Evolutionary conservation across 805 yeast genomes (phyloP), one percentile per base, ranked within the genome.

Genomic region (Pichia manshurica): DNA sequence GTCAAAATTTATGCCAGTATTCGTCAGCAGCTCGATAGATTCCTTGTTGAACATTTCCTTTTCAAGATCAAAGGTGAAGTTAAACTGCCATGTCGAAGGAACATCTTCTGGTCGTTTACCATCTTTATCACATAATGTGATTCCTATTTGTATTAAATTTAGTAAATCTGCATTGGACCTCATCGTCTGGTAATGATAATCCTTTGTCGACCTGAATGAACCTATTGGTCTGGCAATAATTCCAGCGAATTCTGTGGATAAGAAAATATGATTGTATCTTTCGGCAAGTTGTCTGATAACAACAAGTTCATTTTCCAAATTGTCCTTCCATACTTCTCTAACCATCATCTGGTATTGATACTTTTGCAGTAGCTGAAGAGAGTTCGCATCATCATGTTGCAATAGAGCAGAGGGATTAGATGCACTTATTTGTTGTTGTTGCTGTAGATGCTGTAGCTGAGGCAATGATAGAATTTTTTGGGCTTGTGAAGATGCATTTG

Each of bases 181-280:
- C 67, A 93, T 75, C 0, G 98, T 91, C 66, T 93, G 99, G 62
- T 91, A 93, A 65, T 93, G 98, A 66, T 89, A 93, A 64, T 93
- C 98, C 21, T 84, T 75, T 15, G 93, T 86, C 2, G 93, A 81
- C 57, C 87, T 80, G 67, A 93, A 93, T 17, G 87, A 80, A 17
- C 99, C 99, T 51, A 93, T 86, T 15, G 99, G 99, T 57, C 99
- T 78, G 2, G 96, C 96, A 23, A 91, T 84, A 20, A 95, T 87
- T 0, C 99, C 99, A 0, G 96, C 96, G 61, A 93, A 89, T 64
- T 93, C 98, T 41, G 95, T 89, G 56, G 89, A 90, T 49, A 89
- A 77, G 3, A 87, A 76, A 22, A 84, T 76, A 55, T 73, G 71
- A 47, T 80, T 76, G 56, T 75, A 81, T 49, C 75, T 75, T 45